Conservation (phyloP, 495 filamentous ascomycete genomes). For the Penicillium macrosclerotiorum region DNA sequence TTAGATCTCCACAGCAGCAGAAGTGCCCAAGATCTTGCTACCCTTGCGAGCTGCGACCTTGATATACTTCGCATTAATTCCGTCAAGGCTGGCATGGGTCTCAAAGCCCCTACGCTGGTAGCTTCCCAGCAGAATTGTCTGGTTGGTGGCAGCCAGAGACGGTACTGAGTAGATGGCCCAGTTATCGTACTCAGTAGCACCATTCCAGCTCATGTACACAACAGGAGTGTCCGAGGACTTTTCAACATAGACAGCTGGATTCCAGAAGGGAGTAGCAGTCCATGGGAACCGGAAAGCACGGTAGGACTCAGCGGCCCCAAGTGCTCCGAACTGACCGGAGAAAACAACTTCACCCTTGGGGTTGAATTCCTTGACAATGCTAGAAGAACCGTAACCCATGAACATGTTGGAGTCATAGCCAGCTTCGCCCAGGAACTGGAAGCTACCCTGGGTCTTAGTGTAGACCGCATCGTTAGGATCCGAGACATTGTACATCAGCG, state of each 20-base stretch:
- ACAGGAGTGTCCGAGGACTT: slow-evolving; percentile 13
- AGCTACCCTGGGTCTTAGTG: slow-evolving; percentile 47
- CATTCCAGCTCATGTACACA: slow-evolving; percentile 42
- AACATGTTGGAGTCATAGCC: slow-evolving; percentile 44
- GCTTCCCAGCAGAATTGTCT: slow-evolving; percentile 17
- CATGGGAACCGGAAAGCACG: slow-evolving; percentile 42
- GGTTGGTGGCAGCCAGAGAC: slow-evolving; percentile 17
- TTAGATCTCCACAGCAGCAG: slow-evolving; percentile 21
- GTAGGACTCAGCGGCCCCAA: slow-evolving; percentile 40
- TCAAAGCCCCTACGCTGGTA: slow-evolving; percentile 35
- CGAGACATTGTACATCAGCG: slow-evolving; percentile 30
- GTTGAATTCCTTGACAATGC: slow-evolving; percentile 49
- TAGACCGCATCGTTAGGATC: slow-evolving; percentile 35
- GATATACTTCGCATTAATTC: slow-evolving; percentile 20
- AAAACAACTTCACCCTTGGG: slow-evolving; percentile 28
- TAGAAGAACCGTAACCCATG: slow-evolving; percentile 48
- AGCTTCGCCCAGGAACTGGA: slow-evolving; percentile 35
- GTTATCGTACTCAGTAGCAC: slow-evolving; percentile 43
- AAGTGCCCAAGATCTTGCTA: slow-evolving; percentile 24
- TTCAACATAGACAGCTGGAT: slow-evolving; percentile 26
- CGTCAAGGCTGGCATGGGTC: slow-evolving; percentile 20
- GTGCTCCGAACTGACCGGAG: slow-evolving; percentile 35
- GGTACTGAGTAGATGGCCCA: slow-evolving; percentile 31
- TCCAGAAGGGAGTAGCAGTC: slow-evolving; percentile 38
- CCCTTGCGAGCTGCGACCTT: slow-evolving; percentile 35